Percentiles rank a stretch among this genome's conserved stretches.
Conservation (phyloP, 768 basidiomycete species). For the Phylloporus scabripes region DNA sequence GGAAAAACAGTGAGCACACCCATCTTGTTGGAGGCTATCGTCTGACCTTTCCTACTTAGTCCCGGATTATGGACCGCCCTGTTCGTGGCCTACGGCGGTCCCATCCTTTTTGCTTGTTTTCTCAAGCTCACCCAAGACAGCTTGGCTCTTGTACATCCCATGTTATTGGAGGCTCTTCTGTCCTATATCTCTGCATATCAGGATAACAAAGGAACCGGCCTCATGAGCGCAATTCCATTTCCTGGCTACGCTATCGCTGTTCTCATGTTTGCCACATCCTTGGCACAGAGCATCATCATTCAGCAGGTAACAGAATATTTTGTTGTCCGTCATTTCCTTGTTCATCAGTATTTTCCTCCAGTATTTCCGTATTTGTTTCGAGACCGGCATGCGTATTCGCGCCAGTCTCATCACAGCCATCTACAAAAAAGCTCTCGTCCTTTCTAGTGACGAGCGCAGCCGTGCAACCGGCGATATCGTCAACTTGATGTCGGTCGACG, state of each 20-base stretch:
- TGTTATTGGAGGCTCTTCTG: conserved; percentile 74
- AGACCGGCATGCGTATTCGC: conserved; percentile 91
- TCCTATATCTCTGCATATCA: conserved; percentile 80
- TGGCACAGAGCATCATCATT: conserved; percentile 72
- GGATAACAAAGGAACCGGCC: conserved; percentile 32
- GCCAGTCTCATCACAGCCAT: conserved; percentile 83
- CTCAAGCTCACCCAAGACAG: conserved; percentile 79
- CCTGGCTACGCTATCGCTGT: conserved; percentile 74
- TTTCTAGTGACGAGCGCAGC: conserved; percentile 80
- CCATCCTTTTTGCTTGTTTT: conserved; percentile 54
- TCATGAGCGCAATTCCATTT: conserved; percentile 33
- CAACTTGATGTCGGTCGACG: conserved; percentile 88
- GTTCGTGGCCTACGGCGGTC: conserved; percentile 70
- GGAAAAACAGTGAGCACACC: conserved; percentile 51
- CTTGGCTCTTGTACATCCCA: conserved; percentile 81
- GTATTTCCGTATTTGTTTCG: conserved; percentile 83
- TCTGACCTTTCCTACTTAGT: conserved; percentile 29
- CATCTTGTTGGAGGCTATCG: not conserved
- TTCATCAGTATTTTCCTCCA: conserved; percentile 21
- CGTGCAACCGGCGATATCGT: conserved; percentile 89
- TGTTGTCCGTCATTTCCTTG: not conserved
- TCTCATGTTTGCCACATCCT: conserved; percentile 75
- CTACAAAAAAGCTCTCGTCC: conserved; percentile 78
- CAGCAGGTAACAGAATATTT: conserved; percentile 54
- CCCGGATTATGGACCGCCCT: conserved; percentile 69